Evolutionary conservation across 805 yeast species (phyloP).

Genomic region (Kodamaea kakaduensis): DNA sequence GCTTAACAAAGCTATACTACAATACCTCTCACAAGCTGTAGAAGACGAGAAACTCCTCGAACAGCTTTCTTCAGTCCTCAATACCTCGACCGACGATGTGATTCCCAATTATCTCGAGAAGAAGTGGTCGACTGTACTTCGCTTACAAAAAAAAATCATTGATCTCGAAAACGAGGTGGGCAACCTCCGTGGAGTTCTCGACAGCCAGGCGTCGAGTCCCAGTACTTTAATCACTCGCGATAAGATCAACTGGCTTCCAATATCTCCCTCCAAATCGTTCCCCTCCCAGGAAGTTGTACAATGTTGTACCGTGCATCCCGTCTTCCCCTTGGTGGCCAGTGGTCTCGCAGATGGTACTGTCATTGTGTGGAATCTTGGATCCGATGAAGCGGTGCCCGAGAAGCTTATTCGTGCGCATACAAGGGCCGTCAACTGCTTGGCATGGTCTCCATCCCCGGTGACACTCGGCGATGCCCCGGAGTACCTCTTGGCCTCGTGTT

Average conservation of each 20-base stretch:
- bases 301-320: constrained; percentile 68
- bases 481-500: constrained; percentile 45
- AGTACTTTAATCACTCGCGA: constrained; percentile 15
- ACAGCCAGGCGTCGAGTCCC: constrained; percentile 9
- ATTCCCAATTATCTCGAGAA: constrained; percentile 53
- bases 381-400: constrained; percentile 56
- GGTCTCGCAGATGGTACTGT: constrained; percentile 73
- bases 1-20: constrained; percentile 34
- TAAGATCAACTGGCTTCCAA: constrained; percentile 63
- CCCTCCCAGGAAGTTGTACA: constrained; percentile 62
- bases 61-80: constrained; percentile 11
- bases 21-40: constrained; percentile 40
- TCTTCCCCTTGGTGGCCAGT: constrained; percentile 57
- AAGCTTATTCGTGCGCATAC: constrained; percentile 71
- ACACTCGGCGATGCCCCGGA: constrained; percentile 21
- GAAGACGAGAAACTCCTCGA: constrained; percentile 14
- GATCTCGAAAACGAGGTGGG: constrained; percentile 62
- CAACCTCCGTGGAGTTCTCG: constrained; percentile 46
- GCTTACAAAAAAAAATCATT: constrained; percentile 69
- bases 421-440: constrained; percentile 55
- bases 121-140: constrained; percentile 83
- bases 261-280: constrained; percentile 38
- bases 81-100: constrained; percentile 18
- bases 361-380: constrained; percentile 61
- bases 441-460: constrained; percentile 45